Evolutionary conservation across 441 rosid genomes (phyloP), one percentile per base, ranked within the genome.

Genomic region (Flueggea neowawraea): DNA sequence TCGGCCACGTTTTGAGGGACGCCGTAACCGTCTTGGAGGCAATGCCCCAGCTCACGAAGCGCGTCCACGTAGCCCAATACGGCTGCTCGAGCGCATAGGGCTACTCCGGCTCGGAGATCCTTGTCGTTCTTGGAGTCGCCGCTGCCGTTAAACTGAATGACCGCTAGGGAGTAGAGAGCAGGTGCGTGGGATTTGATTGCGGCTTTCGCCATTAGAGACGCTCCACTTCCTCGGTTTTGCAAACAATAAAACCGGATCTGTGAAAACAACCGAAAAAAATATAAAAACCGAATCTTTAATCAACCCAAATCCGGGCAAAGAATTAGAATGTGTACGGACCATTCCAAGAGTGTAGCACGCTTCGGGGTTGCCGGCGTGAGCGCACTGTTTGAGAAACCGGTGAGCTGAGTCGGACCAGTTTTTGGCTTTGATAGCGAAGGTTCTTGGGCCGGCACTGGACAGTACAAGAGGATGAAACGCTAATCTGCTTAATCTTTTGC

Each of bases 161-260:
- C 82, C 1, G 95, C 78, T n/a, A 90, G 86, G 14, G 98, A 80
- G 62, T 93, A 88, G 0, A 93, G 82, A 2, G 98, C 91, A 52
- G 71, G 73, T 58, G 86, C 75, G 82, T 90, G 95, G 10, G 95
- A 80, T 32, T 77, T 83, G 6, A 82, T 82, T 6, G 97, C 98
- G 0, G 98, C 98, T 73, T 77, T 90, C 0, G 97, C 98, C 84
- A 93, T 84, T 5, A 93, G 62, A 11, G 96, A 84, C 3, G 84
- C 83, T 1, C 98, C 98, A 66, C 82, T 79, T 7, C 60, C 76
- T 61, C 82, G 74, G 63, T 73, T 80, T 72, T 77, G 76, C 31
- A 88, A 76, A 68, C 97, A 88, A 68, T 93, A 93, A 78, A 93
- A 90, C 39, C 90, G 91, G 83, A 93, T 90, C 98, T 93, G 84